A percentile compares a stretch with the other conserved stretches of the same genome.
Conservation (phyloP, 306 rosid genomes). For the Cajanus cajan region DNA sequence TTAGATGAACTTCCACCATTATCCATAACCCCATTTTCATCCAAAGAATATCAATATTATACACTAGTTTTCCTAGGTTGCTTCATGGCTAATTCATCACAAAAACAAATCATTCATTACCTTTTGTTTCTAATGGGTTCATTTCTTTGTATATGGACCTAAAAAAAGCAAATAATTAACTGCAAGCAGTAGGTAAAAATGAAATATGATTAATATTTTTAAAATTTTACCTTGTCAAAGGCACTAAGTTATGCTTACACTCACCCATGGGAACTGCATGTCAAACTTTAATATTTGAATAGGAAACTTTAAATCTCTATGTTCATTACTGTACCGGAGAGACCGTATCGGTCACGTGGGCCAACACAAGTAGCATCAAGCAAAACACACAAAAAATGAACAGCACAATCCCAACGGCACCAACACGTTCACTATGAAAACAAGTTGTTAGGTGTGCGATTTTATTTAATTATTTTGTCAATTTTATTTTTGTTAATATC, state of each 20-base stretch:
- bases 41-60: neutral
- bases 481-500: too few species aligned
- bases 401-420: too few species aligned
- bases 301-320: neutral
- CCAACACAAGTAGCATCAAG: too few species aligned
- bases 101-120: neutral
- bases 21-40: neutral
- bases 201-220: neutral
- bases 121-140: neutral
- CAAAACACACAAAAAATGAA: too few species aligned
- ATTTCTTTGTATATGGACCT: neutral
- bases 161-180: neutral
- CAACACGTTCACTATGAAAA: too few species aligned
- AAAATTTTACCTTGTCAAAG: neutral
- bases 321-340: too few species aligned
- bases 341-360: too few species aligned
- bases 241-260: neutral
- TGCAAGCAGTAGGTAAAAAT: neutral
- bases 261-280: neutral
- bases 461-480: too few species aligned
- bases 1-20: neutral
- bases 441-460: too few species aligned
- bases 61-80: neutral
- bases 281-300: neutral
- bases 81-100: neutral